Conservation (phyloP, 192 early-diverging fungal genomes). For the Haplosporangium gracile region DNA sequence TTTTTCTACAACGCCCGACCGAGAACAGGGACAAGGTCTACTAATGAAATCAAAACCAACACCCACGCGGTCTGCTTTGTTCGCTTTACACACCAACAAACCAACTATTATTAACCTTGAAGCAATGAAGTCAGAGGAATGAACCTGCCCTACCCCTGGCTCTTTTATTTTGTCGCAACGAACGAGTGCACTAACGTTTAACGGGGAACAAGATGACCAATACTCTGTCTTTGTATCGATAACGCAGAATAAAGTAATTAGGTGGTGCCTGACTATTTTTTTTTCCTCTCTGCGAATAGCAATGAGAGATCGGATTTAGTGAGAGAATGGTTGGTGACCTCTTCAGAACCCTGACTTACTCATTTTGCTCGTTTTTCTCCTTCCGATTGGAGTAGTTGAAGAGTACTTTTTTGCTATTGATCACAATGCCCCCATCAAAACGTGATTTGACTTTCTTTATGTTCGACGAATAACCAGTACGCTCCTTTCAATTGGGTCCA, state of each 20-base stretch:
- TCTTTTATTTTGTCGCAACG: background rate
- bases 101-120: background rate
- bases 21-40: background rate
- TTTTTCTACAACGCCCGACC: too few species aligned
- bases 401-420: too few species aligned
- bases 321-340: too few species aligned
- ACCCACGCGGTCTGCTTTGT: background rate
- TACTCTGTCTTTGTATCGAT: background rate
- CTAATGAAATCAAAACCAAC: background rate
- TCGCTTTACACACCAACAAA: background rate
- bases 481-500: too few species aligned
- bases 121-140: background rate
- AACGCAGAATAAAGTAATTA: background rate
- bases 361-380: too few species aligned
- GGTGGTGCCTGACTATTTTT: background rate
- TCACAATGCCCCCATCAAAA: too few species aligned
- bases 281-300: background rate
- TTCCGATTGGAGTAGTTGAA: too few species aligned
- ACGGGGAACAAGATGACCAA: background rate
- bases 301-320: too few species aligned
- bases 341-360: too few species aligned
- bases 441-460: too few species aligned
- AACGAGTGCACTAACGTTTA: background rate
- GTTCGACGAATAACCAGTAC: too few species aligned
- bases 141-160: background rate